Percentiles rank a stretch among this genome's conserved stretches.
Evolutionary conservation across 257 asterid species (phyloP).

Genomic region (Solanum sejunctum): DNA sequence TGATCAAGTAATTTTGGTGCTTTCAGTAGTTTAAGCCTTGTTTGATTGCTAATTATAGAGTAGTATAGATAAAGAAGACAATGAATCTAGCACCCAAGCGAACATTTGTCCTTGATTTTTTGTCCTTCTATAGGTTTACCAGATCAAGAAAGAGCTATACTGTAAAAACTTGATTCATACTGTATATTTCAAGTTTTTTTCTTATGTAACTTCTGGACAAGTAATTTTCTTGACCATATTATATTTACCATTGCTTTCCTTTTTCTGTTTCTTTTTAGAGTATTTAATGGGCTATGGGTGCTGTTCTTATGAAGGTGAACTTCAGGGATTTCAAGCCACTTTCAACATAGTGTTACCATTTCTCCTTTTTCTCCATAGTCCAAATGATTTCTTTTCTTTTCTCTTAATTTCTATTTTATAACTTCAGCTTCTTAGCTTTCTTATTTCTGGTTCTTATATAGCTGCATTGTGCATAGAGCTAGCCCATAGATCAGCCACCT

Average conservation of each 20-base stretch:
- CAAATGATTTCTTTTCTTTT: background rate
- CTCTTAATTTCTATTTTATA: background rate
- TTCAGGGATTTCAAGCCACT: background rate
- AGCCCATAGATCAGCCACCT: background rate
- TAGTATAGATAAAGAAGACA: background rate
- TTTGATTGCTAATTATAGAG: background rate
- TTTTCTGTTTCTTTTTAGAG: background rate
- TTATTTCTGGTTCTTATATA: background rate
- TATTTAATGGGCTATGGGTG: background rate
- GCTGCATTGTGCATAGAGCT: background rate
- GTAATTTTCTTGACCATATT: background rate
- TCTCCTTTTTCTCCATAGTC: background rate
- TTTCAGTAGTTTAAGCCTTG: background rate
- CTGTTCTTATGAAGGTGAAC: background rate
- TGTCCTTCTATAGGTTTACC: background rate
- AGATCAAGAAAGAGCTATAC: background rate
- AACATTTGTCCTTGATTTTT: background rate
- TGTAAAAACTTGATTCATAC: background rate
- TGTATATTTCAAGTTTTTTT: background rate
- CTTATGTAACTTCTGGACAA: background rate
- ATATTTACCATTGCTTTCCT: background rate
- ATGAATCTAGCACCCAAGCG: background rate
- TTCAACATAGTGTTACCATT: background rate
- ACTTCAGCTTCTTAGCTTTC: background rate
- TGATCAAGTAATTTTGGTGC: background rate